phyloP scores from a whole-genome alignment of 345 rosid genomes.

The Geranium brycei region DNA sequence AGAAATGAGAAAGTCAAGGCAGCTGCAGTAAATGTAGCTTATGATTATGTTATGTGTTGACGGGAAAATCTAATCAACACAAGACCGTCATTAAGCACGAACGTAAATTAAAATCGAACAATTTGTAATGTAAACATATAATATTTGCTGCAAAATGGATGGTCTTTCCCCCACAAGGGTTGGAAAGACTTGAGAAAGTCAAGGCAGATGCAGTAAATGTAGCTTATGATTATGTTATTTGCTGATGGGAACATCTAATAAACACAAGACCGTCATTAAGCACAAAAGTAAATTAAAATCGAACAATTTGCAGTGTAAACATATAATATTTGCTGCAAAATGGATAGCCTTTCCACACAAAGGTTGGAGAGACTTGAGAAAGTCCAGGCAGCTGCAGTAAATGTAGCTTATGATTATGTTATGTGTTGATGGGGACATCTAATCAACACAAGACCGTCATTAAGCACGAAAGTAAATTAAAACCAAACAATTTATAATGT shows the following conservation, averaged over 20 bases:
- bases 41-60: constrained; percentile 18
- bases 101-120: too few species aligned
- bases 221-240: constrained; percentile 17
- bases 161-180: not conserved
- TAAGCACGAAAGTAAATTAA: constrained; percentile 11
- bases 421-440: constrained; percentile 8
- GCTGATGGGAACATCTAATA: constrained; percentile 14
- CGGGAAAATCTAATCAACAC: constrained; percentile 11
- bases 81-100: constrained; percentile 23
- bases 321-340: not conserved
- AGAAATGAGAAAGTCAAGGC: not conserved
- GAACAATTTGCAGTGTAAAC: too few species aligned
- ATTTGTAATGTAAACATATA: not conserved
- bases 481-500: not conserved
- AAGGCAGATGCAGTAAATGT: not conserved
- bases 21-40: constrained; percentile 5
- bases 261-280: constrained; percentile 47
- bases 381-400: not conserved
- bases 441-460: constrained; percentile 20
- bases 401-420: constrained; percentile 19
- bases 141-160: not conserved
- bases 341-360: constrained; percentile 1
- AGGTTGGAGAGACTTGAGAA: not conserved
- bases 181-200: not conserved
- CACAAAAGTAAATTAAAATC: constrained; percentile 6